Conservation (phyloP, 495 filamentous ascomycete genomes). For the Annulohypoxylon bovei region DNA sequence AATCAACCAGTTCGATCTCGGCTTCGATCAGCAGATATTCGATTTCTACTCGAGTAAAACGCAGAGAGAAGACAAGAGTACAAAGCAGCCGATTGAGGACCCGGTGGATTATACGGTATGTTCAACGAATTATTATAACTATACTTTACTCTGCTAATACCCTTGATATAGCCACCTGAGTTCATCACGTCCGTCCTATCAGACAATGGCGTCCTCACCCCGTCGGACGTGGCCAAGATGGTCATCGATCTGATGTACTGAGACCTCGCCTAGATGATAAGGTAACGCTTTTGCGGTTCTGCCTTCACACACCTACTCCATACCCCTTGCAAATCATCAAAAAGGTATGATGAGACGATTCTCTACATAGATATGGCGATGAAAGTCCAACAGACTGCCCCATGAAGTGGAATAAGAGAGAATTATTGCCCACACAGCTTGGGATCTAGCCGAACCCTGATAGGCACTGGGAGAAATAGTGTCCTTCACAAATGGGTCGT, state of each 20-base stretch:
- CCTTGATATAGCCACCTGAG: constrained; percentile 66
- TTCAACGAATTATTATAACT: constrained; percentile 36
- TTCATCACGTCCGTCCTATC: constrained; percentile 69
- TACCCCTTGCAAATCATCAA: neutral
- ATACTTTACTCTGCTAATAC: neutral
- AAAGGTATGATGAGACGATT: neutral
- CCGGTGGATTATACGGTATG: constrained; percentile 84
- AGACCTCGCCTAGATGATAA: neutral
- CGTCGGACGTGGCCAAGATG: constrained; percentile 46
- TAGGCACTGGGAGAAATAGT: neutral
- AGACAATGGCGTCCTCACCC: constrained; percentile 56
- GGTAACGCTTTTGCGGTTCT: neutral
- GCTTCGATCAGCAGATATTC: constrained; percentile 47
- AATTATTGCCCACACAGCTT: neutral
- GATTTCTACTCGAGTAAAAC: constrained; percentile 45
- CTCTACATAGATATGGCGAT: neutral
- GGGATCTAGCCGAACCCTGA: neutral
- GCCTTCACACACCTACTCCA: neutral
- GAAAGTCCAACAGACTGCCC: neutral
- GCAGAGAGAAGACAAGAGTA: constrained; percentile 36
- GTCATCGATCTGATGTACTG: constrained; percentile 46
- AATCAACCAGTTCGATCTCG: constrained; percentile 78
- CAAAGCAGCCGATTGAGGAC: constrained; percentile 43
- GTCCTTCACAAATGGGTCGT: neutral
- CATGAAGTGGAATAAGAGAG: neutral